Evolutionary conservation across 169 alveolate species (phyloP).

Genomic region (Plasmodium sp.): DNA sequence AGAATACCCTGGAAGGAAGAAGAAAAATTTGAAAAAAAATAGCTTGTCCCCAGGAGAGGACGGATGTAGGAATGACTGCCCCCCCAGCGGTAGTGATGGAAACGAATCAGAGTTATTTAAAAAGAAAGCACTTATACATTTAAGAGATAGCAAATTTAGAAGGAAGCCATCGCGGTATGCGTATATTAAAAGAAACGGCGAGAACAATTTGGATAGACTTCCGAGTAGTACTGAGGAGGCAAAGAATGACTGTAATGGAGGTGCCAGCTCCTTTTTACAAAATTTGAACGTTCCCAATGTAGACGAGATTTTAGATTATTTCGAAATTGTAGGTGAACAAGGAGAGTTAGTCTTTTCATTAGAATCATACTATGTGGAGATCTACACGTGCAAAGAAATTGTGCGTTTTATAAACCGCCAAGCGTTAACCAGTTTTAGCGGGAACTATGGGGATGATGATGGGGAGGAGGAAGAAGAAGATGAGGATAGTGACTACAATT

Average conservation of each 20-base stretch:
- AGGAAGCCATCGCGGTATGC: not conserved
- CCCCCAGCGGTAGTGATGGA: not conserved
- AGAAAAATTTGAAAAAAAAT: not conserved
- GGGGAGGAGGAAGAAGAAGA: not conserved
- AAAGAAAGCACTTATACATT: not conserved
- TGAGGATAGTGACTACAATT: not conserved
- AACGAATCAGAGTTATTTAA: not conserved
- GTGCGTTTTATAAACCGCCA: not conserved
- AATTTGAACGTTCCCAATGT: not conserved
- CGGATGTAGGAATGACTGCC: not conserved
- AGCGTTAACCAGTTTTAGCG: not conserved
- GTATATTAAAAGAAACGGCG: not conserved
- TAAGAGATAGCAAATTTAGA: not conserved
- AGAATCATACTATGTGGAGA: slow-evolving; percentile 1
- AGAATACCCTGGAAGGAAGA: not conserved
- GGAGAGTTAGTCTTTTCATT: slow-evolving; percentile 5
- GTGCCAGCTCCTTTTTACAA: not conserved
- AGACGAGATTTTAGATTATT: not conserved
- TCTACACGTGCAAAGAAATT: slow-evolving; percentile 10
- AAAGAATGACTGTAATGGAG: not conserved
- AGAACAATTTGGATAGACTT: not conserved
- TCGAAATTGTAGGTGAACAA: not conserved
- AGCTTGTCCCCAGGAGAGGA: not conserved
- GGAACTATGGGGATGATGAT: not conserved
- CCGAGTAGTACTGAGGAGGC: not conserved